Base-by-base conservation (phyloP, 2,329 filamentous ascomycete genomes). In the Neopestalotiopsis rosae region DNA sequence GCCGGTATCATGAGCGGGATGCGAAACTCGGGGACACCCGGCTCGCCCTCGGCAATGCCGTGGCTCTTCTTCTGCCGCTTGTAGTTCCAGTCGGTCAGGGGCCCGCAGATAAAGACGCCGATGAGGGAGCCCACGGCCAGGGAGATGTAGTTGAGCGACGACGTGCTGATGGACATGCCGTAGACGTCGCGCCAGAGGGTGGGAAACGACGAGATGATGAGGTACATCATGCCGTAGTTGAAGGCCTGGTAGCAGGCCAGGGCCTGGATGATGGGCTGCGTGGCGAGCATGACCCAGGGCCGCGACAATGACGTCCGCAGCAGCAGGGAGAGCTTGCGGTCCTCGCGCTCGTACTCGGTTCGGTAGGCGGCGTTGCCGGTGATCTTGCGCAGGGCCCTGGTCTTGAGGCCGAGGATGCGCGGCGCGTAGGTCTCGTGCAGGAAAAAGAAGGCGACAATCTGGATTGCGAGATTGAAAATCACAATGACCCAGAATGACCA, bases 391-490 rank as follows among this genome's bases (percentile, higher is more conserved):
- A 81, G 73, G 0, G 69, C 70, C n/a, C 71, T 70, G 1, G 76
- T 74, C 69, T 79, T 80, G 42, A 71, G 70, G 5, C 71, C 66
- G n/a, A 81, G 76, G 2, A 87, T 72, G 4, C 77, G 76, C 0
- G 83, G 82, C 1, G 81, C 79, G 68, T 85, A 86, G 0, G 83
- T 85, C 73, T 86, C 85, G 9, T 77, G 76, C 12, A 85, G 76
- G 52, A 80, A 78, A 61, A 85, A 72, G 32, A 81, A 71, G 9
- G 78, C 79, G 20, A 76, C 69, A 2, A 81, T 69, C 12, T 80
- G 74, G 40, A 83, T 73, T 1, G 75, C 69, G 4, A 76, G 77
- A 61, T 79, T 79, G 4, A 78, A 75, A 42, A 84, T 81, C 1
- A 81, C 75, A 5, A 83, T 74, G 5, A 82, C 70, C 79, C 81